Base-by-base conservation (phyloP, 768 basidiomycete genomes). In the Rhodotorula graminis region DNA sequence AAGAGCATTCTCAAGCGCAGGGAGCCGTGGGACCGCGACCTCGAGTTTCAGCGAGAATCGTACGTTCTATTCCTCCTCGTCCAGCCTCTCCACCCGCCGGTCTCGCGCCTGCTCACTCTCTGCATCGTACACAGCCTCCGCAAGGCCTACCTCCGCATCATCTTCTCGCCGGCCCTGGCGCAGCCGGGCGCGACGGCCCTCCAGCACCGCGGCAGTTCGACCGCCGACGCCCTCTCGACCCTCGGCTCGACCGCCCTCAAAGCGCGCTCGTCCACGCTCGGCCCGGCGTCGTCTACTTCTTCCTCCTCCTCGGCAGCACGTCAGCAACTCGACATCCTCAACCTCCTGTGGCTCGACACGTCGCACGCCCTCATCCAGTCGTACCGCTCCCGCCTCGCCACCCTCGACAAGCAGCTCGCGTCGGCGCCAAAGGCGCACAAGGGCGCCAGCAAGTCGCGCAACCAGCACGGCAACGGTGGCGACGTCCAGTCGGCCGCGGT, bases 271-370 rank as follows among this genome's bases (percentile, higher is more conserved):
- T 92, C 29, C 85, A 91, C 73, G 80, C 5, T 16, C 25, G 87
- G 31, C 83, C 90, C 78, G 88, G 90, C 3, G 86, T 85, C 77
- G 85, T 19, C 78, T 88, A 90, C 3, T 86, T 85, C 77, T 84
- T 18, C n/a, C 16, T 59, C 61, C 47, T 31, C 89, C 37, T 37
- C 37, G 37, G 37, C 37, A 37, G 37, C 37, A 56, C 85, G 84
- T 61, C 90, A 91, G 80, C 87, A 88, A 61, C 88, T 88, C 79
- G 89, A 91, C 82, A 87, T 86, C 55, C 90, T 93, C 79, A 90
- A 86, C 44, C 88, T 90, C 74, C 85, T 95, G 16, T 95, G 93
- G 92, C 91, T 93, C 87, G 89, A 92, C 79, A 94, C 93, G 0
- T 90, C 91, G 50, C 90, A 95, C 81, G 84, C 86, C 52, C 87